A percentile compares a stretch with the other conserved stretches of the same genome.
phyloP scores from a whole-genome alignment of 2,329 filamentous ascomycete species.

The Cladophialophora immunda region DNA sequence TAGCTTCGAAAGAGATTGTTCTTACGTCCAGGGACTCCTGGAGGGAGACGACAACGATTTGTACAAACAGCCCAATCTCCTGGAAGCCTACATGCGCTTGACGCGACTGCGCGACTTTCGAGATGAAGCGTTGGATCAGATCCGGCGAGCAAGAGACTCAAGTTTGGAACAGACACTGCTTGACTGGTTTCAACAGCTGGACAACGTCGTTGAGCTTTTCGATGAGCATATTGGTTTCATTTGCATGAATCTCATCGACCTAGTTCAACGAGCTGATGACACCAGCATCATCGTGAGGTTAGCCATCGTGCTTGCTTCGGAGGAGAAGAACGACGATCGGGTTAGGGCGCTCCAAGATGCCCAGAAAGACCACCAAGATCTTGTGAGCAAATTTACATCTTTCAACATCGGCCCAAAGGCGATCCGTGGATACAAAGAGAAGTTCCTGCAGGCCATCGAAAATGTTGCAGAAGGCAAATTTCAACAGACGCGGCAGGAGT shows the following conservation, averaged over 20 bases:
- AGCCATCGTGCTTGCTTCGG: constrained; percentile 90
- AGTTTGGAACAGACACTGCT: constrained; percentile 83
- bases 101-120: constrained; percentile 91
- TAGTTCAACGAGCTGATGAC: constrained; percentile 81
- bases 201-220: constrained; percentile 91
- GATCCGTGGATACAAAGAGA: constrained; percentile 94
- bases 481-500: constrained; percentile 73
- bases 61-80: constrained; percentile 89
- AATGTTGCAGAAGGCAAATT: constrained; percentile 78
- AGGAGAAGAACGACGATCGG: constrained; percentile 95
- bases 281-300: constrained; percentile 88
- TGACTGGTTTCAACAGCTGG: constrained; percentile 87
- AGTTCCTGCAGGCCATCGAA: constrained; percentile 84
- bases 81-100: constrained; percentile 89
- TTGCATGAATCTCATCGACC: constrained; percentile 86
- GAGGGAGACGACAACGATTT: constrained; percentile 83
- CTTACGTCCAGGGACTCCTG: constrained; percentile 79
- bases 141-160: constrained; percentile 75
- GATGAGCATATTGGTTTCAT: constrained; percentile 91
- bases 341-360: constrained; percentile 92
- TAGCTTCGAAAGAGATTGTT: constrained; percentile 81
- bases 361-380: constrained; percentile 92
- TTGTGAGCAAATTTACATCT: constrained; percentile 91
- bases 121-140: constrained; percentile 97
- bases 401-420: constrained; percentile 94